phyloP scores from a whole-genome alignment of 345 rosid species.

The Syzygium aromaticum region DNA sequence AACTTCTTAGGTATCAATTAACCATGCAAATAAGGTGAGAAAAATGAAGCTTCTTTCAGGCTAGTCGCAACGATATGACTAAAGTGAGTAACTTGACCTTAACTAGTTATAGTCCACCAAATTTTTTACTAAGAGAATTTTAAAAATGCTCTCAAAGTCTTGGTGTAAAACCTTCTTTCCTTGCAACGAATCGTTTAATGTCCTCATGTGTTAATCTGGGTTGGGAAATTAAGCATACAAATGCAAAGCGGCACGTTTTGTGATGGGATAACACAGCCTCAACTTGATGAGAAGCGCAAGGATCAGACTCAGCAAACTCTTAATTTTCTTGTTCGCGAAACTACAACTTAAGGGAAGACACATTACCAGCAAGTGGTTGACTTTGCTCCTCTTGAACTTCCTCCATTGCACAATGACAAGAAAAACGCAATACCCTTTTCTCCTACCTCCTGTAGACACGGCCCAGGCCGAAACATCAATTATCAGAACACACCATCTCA shows the following conservation, averaged over 20 bases:
- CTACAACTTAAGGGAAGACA: conserved; percentile 8
- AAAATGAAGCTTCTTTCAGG: not conserved
- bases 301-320: not conserved
- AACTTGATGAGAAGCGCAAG: not conserved
- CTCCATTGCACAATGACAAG: conserved; percentile 26
- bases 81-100: not conserved
- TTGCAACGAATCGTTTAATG: not conserved
- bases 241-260: not conserved
- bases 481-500: not conserved
- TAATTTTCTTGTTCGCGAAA: not conserved
- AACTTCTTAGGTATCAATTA: not conserved
- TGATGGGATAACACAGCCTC: not conserved
- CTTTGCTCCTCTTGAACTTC: conserved; percentile 34
- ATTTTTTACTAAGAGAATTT: not conserved
- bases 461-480: not conserved
- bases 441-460: not conserved
- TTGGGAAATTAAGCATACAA: not conserved
- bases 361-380: conserved; percentile 17
- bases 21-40: not conserved
- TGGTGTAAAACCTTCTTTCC: not conserved
- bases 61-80: not conserved
- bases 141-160: not conserved
- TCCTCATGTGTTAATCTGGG: not conserved
- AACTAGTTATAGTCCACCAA: not conserved
- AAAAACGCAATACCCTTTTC: not conserved